Evolutionary conservation across 2,329 filamentous ascomycete species (phyloP).

Genomic region (Pyrenophora teres): DNA sequence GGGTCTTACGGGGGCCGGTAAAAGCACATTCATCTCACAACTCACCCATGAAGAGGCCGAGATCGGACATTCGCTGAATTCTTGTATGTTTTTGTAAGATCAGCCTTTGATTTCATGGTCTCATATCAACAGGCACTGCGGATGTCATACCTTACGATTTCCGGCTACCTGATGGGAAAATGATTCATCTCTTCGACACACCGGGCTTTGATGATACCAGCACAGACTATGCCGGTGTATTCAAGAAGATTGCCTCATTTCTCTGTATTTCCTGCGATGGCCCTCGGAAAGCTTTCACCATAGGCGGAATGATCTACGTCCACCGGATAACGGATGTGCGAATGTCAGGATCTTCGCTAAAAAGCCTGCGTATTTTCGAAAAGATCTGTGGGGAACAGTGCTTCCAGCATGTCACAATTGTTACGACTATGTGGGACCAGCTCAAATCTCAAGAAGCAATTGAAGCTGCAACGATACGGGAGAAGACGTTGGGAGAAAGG

Average conservation of each 20-base stretch:
- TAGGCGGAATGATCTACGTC: constrained; percentile 53
- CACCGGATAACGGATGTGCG: constrained; percentile 53
- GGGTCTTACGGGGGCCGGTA: constrained; percentile 51
- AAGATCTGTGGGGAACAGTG: constrained; percentile 51
- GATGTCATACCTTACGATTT: no score
- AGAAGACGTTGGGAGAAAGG: no score
- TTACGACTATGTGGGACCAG: constrained; percentile 51
- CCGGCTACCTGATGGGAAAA: no score
- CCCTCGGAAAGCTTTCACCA: background rate
- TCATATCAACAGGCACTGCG: no score
- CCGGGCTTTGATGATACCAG: no score
- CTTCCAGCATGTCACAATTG: constrained; percentile 50
- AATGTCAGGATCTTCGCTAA: constrained; percentile 47
- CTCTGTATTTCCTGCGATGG: no score
- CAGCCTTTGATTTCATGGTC: no score
- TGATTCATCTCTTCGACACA: no score
- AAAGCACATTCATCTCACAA: constrained; percentile 45
- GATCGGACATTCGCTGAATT: constrained; percentile 42
- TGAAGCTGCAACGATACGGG: no score
- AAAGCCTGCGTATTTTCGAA: constrained; percentile 53
- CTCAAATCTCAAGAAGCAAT: no score
- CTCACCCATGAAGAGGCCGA: constrained; percentile 17
- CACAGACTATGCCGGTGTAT: no score
- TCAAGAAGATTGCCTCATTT: no score
- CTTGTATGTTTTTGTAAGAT: background rate